Percentiles rank a stretch among this genome's conserved stretches.
Conservation (phyloP, 2,329 filamentous ascomycete species). For the Venturia effusa region DNA sequence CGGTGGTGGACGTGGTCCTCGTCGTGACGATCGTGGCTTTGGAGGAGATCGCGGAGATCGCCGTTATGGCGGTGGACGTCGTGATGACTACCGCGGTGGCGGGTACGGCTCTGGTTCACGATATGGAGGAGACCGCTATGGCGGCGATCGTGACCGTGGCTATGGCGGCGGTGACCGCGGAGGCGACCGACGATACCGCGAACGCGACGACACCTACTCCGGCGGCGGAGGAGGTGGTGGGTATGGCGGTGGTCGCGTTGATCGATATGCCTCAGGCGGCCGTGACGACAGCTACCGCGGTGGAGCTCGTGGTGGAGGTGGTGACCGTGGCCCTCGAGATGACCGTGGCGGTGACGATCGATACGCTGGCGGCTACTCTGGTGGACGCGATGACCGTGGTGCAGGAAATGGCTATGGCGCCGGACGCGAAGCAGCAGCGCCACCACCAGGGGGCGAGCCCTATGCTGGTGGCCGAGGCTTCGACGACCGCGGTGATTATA, state of each 20-base stretch:
- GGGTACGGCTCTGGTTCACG: background rate
- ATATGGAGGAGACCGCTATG: constrained; percentile 20
- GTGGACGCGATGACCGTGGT: constrained; percentile 23
- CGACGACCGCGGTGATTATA: constrained; percentile 20
- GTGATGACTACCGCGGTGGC: constrained; percentile 27
- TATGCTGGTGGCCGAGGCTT: constrained; percentile 17
- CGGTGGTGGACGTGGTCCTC: constrained; percentile 5
- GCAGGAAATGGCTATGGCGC: constrained; percentile 26
- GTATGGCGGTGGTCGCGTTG: constrained; percentile 9
- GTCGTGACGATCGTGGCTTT: constrained; percentile 13
- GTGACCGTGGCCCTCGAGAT: constrained; percentile 24
- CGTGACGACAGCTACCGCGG: constrained; percentile 13
- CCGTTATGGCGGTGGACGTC: constrained; percentile 28
- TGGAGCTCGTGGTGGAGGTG: constrained; percentile 21
- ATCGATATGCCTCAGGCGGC: constrained; percentile 20
- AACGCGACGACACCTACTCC: constrained; percentile 36
- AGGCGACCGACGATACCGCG: constrained; percentile 40
- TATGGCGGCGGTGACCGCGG: constrained; percentile 40
- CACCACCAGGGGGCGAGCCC: constrained; percentile 15
- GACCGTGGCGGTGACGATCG: constrained; percentile 4
- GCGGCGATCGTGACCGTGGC: constrained; percentile 36
- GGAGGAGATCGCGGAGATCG: constrained; percentile 1
- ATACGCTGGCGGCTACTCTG: constrained; percentile 15
- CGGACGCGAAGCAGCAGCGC: constrained; percentile 11
- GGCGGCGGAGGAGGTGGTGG: constrained; percentile 15